These are phyloP conservation scores for Pseudonitzschia pungens DNA, from an alignment of 108 stramenopile species.

Conservation along the genomic window DNA sequence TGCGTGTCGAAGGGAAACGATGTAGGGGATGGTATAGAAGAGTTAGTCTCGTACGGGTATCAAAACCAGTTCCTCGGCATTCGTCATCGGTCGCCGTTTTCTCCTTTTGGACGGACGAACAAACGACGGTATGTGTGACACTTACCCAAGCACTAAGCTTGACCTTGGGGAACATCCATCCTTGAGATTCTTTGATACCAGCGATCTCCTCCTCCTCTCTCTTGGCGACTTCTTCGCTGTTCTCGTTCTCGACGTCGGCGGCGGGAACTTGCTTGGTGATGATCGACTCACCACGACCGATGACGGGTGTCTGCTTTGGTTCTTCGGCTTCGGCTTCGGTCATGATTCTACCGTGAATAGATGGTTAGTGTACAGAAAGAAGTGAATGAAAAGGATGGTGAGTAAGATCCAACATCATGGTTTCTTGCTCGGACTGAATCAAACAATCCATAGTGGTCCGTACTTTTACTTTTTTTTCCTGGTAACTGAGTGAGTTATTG, in stretches of 20 bases:
- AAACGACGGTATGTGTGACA: conserved; percentile 16
- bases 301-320: conserved; percentile 11
- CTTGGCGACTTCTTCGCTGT: conserved; percentile 10
- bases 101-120: conserved; percentile 8
- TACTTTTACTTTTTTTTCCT: too few species aligned
- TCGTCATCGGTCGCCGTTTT: too few species aligned
- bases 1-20: not conserved
- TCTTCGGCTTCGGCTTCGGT: not conserved
- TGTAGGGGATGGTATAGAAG: not conserved
- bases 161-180: conserved; percentile 13
- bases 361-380: too few species aligned
- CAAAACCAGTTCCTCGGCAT: too few species aligned
- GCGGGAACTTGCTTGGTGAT: not conserved
- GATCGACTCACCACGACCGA: conserved; percentile 29
- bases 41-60: too few species aligned
- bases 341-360: not conserved
- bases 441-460: too few species aligned
- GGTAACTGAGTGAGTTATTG: too few species aligned
- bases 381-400: too few species aligned
- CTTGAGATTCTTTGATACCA: conserved; percentile 9
- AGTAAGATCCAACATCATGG: too few species aligned
- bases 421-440: too few species aligned
- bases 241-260: conserved; percentile 3
- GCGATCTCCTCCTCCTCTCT: not conserved
- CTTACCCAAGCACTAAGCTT: conserved; percentile 24